Conservation (phyloP, 441 rosid species). For the Gossypium trilobum region DNA sequence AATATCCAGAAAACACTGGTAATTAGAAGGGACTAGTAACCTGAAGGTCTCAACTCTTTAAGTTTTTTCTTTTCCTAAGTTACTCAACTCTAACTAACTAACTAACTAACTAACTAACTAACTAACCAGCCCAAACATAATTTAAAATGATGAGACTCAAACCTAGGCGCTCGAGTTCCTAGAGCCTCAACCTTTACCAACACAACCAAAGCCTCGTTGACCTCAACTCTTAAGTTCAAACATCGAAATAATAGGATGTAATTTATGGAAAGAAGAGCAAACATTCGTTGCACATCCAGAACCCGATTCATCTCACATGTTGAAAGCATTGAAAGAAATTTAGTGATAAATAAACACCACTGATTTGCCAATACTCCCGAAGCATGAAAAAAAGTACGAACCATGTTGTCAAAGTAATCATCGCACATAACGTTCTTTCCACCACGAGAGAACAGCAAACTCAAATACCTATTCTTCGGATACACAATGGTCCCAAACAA, state of each 20-base stretch:
- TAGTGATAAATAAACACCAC: not conserved
- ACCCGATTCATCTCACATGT: not conserved
- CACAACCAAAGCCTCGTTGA: not conserved
- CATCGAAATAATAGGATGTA: not conserved
- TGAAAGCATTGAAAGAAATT: not conserved
- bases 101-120: too few relatives aligned
- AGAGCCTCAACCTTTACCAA: too few relatives aligned
- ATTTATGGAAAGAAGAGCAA: not conserved
- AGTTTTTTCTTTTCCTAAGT: too few relatives aligned
- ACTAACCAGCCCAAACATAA: too few relatives aligned
- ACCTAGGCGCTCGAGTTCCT: too few relatives aligned
- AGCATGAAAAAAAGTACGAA: conserved; percentile 25
- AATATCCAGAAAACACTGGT: not conserved
- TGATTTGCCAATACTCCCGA: not conserved
- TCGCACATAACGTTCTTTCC: conserved; percentile 82
- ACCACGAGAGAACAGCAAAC: conserved; percentile 71
- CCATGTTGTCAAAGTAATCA: conserved; percentile 80
- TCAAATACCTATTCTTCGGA: conserved; percentile 64
- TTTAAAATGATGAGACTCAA: too few relatives aligned
- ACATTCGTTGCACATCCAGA: not conserved
- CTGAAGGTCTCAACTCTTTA: too few relatives aligned
- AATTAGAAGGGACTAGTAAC: not conserved
- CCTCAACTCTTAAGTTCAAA: not conserved
- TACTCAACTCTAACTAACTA: too few relatives aligned
- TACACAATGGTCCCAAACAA: conserved; percentile 75